These are phyloP conservation scores for Heterobasidion parviporum DNA, from an alignment of 1,284 basidiomycete species.

Conservation along the genomic window DNA sequence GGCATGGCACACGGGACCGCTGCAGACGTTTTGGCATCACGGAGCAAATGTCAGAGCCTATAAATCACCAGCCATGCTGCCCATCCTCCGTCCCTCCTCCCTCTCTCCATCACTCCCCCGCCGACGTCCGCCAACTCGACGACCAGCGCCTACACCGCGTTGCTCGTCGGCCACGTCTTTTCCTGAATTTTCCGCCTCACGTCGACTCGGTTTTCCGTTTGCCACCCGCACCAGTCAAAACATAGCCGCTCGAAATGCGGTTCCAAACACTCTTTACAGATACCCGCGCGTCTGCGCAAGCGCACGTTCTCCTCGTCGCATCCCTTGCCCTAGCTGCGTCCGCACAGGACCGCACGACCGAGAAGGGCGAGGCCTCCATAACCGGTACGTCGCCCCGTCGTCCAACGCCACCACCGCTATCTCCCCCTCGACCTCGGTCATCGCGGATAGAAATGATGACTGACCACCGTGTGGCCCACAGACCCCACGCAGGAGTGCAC, in stretches of 20 bases:
- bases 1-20: neutral
- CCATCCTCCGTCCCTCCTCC: neutral
- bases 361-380: slow-evolving; percentile 28
- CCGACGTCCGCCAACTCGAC: neutral
- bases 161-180: neutral
- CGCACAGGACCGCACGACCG: slow-evolving; percentile 22
- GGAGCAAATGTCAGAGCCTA: neutral
- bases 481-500: slow-evolving; percentile 30
- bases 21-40: neutral
- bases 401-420: neutral
- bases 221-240: neutral
- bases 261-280: slow-evolving; percentile 1
- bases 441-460: neutral
- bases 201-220: neutral
- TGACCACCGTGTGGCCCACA: slow-evolving; percentile 8
- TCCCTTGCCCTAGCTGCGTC: slow-evolving; percentile 2
- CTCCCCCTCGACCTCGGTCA: neutral
- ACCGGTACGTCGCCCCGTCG: slow-evolving; percentile 13
- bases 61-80: neutral
- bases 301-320: neutral
- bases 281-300: neutral
- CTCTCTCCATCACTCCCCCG: neutral
- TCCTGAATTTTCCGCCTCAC: neutral
- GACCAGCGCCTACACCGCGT: neutral
- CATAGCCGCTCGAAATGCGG: neutral